Evolutionary conservation across 1,284 basidiomycete genomes (phyloP).

Genomic region (Moesziomyces sp.): DNA sequence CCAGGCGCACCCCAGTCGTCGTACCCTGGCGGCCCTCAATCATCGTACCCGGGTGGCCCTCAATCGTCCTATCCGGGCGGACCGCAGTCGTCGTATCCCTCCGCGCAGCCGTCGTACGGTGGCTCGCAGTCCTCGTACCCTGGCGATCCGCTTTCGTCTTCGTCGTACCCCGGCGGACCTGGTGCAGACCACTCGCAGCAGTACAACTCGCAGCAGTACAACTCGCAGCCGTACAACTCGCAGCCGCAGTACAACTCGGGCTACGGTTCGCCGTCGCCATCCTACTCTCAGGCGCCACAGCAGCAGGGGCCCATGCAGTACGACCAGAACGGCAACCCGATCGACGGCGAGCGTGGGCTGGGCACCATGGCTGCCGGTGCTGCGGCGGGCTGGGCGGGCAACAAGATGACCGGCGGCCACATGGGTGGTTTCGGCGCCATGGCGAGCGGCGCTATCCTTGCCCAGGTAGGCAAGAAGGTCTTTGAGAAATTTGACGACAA

Average conservation of each 20-base stretch:
- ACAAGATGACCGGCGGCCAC: constrained; percentile 54
- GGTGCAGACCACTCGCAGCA: constrained; percentile 19
- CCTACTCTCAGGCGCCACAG: constrained; percentile 8
- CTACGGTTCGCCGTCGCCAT: constrained; percentile 19
- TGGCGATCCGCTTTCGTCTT: constrained; percentile 21
- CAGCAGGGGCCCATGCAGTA: constrained; percentile 46
- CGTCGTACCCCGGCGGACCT: constrained; percentile 22
- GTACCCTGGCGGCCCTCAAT: constrained; percentile 25
- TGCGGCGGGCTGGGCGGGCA: constrained; percentile 51
- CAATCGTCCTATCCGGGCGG: constrained; percentile 38
- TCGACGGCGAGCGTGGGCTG: constrained; percentile 56
- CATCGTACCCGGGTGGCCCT: constrained; percentile 27
- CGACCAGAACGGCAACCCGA: constrained; percentile 55
- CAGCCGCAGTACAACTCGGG: not conserved
- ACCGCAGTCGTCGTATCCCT: constrained; percentile 33
- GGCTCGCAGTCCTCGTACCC: constrained; percentile 24
- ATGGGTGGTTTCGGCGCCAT: constrained; percentile 44
- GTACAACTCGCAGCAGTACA: constrained; percentile 20
- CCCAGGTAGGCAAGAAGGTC: constrained; percentile 56
- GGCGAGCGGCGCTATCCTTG: constrained; percentile 51
- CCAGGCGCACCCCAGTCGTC: constrained; percentile 35
- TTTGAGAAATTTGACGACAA: constrained; percentile 48
- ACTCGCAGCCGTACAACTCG: constrained; percentile 11
- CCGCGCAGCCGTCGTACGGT: constrained; percentile 24
- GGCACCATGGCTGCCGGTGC: constrained; percentile 61